Conservation (phyloP, 352 stramenopile species). For the Elongisporangium undulatum region DNA sequence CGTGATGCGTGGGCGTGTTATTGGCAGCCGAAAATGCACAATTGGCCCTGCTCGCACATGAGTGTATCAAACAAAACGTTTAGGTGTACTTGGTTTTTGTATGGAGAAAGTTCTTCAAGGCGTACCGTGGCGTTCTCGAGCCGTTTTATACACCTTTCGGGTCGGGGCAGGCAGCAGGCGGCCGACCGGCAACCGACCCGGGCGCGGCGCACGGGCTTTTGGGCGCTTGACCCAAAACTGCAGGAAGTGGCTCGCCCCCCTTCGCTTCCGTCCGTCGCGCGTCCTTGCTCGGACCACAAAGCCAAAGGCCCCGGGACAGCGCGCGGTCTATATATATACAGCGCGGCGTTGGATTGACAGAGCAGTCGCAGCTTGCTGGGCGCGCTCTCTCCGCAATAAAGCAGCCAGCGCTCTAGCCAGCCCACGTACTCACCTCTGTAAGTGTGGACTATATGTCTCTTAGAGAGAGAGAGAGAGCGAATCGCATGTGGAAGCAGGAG, state of each 20-base stretch:
- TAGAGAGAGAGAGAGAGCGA: not conserved
- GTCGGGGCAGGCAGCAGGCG: not conserved
- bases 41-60: not conserved
- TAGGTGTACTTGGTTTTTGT: not conserved
- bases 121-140: not conserved
- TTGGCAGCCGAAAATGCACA: not conserved
- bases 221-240: not conserved
- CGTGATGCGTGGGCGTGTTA: not conserved
- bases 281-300: not conserved
- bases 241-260: slow-evolving; percentile 1
- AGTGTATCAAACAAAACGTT: not conserved
- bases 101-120: not conserved
- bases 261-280: not conserved
- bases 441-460: not conserved
- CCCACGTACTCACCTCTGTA: not conserved
- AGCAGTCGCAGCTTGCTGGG: not conserved
- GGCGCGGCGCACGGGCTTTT: not conserved
- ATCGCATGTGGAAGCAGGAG: too few species aligned
- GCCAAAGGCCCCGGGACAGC: not conserved
- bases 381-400: not conserved
- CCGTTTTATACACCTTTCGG: not conserved
- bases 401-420: not conserved
- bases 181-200: not conserved
- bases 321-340: not conserved
- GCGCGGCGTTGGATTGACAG: not conserved